Base-by-base conservation (phyloP, 805 yeast genomes). In the Diddensiella caesifluorescens region DNA sequence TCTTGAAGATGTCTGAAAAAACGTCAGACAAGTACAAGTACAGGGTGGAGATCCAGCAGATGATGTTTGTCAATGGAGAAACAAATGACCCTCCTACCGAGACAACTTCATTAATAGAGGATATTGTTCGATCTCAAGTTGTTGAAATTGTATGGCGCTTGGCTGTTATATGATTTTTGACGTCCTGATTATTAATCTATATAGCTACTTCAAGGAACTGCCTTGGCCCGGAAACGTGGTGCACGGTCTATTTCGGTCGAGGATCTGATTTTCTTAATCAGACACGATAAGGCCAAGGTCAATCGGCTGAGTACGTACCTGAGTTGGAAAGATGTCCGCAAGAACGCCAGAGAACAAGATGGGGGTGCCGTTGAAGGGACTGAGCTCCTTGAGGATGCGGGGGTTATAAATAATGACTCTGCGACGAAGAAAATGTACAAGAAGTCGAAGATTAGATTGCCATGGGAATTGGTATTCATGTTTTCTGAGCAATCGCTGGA, bases 21-120 rank as follows among this genome's bases (percentile, higher is more conserved):
- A 19, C 32, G 16, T 13, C 7, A 15, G 57, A 54, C 32, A 55
- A 55, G 40, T 80, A 84, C 66, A 79, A 81, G 57, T 92, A 90
- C 62, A 71, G 95, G 44, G 76, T 84, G 28, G 98, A 92, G 67
- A 92, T 92, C 55, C 98, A 92, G 63, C 92, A 67, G 45, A 92
- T 92, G 98, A 92, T 92, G 98, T 92, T 92, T 69, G 98, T 92
- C 42, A 74, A 83, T 42, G 98, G 98, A 2, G 97, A 92, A 60
- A 78, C 92, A 0, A 85, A 84, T 52, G 98, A 92, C 55, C 94
- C 97, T 1, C 95, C 97, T 0, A 74, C 82, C 12, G 95, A 85
- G 50, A 86, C 97, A 0, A 84, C 96, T 0, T 79, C 90, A n/a
- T 65, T 92, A 40, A 87, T 90, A 32, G 98, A 92, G 59, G 97